These are phyloP conservation scores for Neocucurbitaria cava DNA, from an alignment of 2,329 filamentous ascomycete species.

Conservation along the genomic window DNA sequence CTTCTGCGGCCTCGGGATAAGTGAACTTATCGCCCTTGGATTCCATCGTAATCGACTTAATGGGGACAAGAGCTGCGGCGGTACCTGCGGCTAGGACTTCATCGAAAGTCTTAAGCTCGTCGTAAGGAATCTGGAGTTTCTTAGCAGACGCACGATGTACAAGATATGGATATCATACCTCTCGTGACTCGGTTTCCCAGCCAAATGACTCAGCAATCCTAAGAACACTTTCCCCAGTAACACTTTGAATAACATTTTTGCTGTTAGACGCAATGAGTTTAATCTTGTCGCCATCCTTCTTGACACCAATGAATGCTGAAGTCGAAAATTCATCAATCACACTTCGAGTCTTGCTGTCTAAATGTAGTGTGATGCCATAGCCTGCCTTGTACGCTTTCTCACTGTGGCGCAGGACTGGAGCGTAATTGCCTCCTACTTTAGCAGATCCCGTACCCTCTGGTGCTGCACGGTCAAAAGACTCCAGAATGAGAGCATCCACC, in stretches of 20 bases:
- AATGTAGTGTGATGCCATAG: constrained; percentile 91
- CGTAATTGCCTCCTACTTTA: constrained; percentile 97
- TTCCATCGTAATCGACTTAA: constrained; percentile 83
- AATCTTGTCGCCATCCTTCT: constrained; percentile 64
- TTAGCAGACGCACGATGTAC: constrained; percentile 5
- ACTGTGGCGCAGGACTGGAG: constrained; percentile 86
- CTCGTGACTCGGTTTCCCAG: constrained; percentile 80
- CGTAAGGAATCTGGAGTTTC: constrained; percentile 65
- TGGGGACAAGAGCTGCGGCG: constrained; percentile 88
- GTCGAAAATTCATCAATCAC: constrained; percentile 97
- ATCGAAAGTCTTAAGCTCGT: constrained; percentile 67
- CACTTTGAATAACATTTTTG: constrained; percentile 83
- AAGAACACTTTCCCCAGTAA: constrained; percentile 81
- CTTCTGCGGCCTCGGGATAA: constrained; percentile 65
- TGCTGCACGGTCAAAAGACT: constrained; percentile 93
- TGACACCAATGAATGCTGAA: constrained; percentile 86
- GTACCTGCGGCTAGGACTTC: constrained; percentile 94
- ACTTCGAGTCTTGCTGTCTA: constrained; percentile 82
- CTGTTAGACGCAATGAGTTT: constrained; percentile 89
- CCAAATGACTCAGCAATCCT: constrained; percentile 79
- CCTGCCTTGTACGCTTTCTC: constrained; percentile 80
- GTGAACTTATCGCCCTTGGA: constrained; percentile 63
- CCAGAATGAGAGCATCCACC: constrained; percentile 85
- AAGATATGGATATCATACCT: constrained; percentile 55
- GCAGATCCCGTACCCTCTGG: constrained; percentile 87